A percentile compares a stretch with the other conserved stretches of the same genome.
phyloP scores from a whole-genome alignment of 768 basidiomycete species.

The Exidia glandulosa region DNA sequence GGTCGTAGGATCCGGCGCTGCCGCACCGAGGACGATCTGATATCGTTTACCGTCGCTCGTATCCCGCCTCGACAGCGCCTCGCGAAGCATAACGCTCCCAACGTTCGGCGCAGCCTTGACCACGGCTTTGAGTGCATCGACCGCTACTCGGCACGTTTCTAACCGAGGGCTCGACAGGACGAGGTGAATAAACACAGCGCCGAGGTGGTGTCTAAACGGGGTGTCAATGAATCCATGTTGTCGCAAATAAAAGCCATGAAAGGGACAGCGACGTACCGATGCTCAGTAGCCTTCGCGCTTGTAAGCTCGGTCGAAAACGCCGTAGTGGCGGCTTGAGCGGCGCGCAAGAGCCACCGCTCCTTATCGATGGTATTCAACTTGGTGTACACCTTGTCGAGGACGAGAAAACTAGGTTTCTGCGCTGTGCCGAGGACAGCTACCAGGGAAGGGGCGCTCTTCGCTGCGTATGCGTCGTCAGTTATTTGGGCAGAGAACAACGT shows the following conservation, averaged over 20 bases:
- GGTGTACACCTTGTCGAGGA: conserved; percentile 82
- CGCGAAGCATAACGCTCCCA: conserved; percentile 42
- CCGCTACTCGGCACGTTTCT: conserved; percentile 38
- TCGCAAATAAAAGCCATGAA: no score
- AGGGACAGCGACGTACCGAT: conserved; percentile 34
- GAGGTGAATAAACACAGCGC: conserved; percentile 57
- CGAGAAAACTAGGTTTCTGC: conserved; percentile 72
- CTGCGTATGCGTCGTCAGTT: conserved; percentile 26
- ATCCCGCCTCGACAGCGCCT: conserved; percentile 46
- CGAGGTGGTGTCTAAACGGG: conserved; percentile 39
- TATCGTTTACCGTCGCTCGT: conserved; percentile 30
- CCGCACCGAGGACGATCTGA: conserved; percentile 34
- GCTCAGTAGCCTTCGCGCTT: conserved; percentile 31
- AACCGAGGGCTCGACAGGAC: conserved; percentile 45
- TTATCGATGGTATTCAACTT: conserved; percentile 53
- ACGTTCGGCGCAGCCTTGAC: conserved; percentile 34
- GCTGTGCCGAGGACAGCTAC: conserved; percentile 8
- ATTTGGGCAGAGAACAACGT: conserved; percentile 5
- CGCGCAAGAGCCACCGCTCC: conserved; percentile 66
- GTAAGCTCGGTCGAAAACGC: conserved; percentile 38
- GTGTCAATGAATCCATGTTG: no score
- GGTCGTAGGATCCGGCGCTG: conserved; percentile 34
- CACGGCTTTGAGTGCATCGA: conserved; percentile 31
- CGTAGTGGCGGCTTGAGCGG: conserved; percentile 38
- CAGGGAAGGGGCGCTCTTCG: background rate